Base-by-base conservation (phyloP, 1,284 basidiomycete genomes). In the Coniferiporia sulphurascens region DNA sequence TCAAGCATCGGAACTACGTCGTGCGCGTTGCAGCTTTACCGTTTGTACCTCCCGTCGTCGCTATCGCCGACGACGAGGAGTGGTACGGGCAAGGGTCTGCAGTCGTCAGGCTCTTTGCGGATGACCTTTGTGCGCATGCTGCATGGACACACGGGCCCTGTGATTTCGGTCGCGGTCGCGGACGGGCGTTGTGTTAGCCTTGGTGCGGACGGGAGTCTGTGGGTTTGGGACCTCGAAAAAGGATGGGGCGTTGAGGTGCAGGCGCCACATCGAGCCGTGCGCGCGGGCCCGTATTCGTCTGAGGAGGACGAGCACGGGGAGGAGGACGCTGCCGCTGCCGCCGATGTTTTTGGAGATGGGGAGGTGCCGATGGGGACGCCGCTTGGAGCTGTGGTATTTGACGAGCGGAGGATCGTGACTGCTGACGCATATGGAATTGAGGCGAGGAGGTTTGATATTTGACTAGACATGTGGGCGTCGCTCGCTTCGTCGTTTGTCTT, bases 221-320 rank as follows among this genome's bases (percentile, higher is more conserved):
- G 88, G 87, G 86, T 89, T 1, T 92, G 89, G 89, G 89, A 92
- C 71, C 74, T 92, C 13, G 89, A 92, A 68, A 78, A 74, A 48
- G 87, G 81, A 13, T 78, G 76, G 48, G 83, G 85, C 49, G 80
- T 82, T 35, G 82, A 87, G 71, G 83, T 88, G 17, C 55, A 63
- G 45, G 51, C n/a, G 36, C 32, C 55, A n/a, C 48, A 48, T 19
- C 41, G 32, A 9, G 34, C 36, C 44, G 9, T 38, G 22, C 19
- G 34, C 13, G 34, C 27, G 22, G 8, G 3, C 32, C 35, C 51
- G 36, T 35, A 41, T 17, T 19, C 44, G 36, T 17, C 38, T 3
- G 19, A 56, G 12, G 53, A 48, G 4, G 61, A 55, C n/a, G 53
- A 48, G 4, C 60, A 55, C n/a, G 61, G 60, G 12, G 55, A 27